Base-by-base conservation (phyloP, 495 filamentous ascomycete species). In the Penicillium paradoxum region DNA sequence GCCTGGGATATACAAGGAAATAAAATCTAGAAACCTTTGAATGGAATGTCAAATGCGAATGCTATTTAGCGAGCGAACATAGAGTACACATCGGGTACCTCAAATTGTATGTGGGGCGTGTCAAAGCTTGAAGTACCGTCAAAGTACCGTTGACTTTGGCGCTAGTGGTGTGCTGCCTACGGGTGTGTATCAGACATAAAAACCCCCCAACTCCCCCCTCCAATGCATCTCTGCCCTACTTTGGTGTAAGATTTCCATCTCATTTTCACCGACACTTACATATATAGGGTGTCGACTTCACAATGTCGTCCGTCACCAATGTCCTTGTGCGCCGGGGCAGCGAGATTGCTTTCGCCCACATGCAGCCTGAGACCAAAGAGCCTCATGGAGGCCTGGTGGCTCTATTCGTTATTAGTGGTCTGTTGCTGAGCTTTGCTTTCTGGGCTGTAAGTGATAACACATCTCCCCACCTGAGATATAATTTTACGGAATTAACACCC, bases 141-240 rank as follows among this genome's bases (percentile, higher is more conserved):
- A 25, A 8, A 38, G 50, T 53, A 53, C 50, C 21, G 46, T 30
- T 6, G 29, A 6, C 15, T 43, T 38, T 29, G 49, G 39, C 49
- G 49, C 49, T 51, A 51, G 49, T 43, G 39, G 29, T 34, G 38
- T 51, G 49, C 38, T 51, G 49, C 49, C 49, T 51, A n/a, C n/a
- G n/a, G 38, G 22, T 53, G 45, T 39, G 40, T 39, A 53, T 53
- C 41, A 44, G 30, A 14, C 15, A 53, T 53, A 53, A 45, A 53
- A 45, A 15, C 18, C 39, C 30, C 41, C 48, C 13, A 11, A 4
- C 21, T 38, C 50, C 50, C 49, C 40, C 30, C 47, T 14, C 22
- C 15, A 27, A 3, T 27, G 3, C 24, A 27, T 33, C 13, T 7
- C 37, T 41, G 11, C 34, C 13, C 19, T 22, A 17, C 22, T 22